Conservation (phyloP, 2,329 filamentous ascomycete species). For the Talaromyces atroroseus region DNA sequence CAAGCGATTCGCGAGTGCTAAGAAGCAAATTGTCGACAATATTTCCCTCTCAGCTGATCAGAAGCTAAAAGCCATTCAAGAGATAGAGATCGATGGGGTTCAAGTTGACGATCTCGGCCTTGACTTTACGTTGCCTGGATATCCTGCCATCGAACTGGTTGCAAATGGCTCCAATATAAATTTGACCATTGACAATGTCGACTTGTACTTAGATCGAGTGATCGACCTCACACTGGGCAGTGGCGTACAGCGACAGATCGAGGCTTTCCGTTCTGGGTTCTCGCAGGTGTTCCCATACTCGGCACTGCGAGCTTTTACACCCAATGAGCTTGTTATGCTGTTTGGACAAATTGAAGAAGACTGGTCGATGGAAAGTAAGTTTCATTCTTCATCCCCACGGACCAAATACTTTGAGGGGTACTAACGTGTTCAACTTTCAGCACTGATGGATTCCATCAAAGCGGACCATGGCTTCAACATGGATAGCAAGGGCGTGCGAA, state of each 20-base stretch:
- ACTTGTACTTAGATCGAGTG: constrained; percentile 77
- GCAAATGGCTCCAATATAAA: constrained; percentile 66
- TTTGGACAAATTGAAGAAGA: constrained; percentile 93
- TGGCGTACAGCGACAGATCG: constrained; percentile 81
- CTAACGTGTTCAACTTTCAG: constrained; percentile 40
- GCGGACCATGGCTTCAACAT: constrained; percentile 98
- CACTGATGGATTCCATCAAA: constrained; percentile 96
- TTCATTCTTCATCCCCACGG: not conserved
- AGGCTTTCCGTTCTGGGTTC: constrained; percentile 86
- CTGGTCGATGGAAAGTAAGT: constrained; percentile 94
- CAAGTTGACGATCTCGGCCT: constrained; percentile 80
- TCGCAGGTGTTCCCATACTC: constrained; percentile 95
- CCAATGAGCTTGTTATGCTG: constrained; percentile 87
- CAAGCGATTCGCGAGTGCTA: constrained; percentile 78
- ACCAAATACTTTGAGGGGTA: not conserved
- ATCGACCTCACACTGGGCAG: constrained; percentile 86
- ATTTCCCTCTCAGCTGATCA: constrained; percentile 58
- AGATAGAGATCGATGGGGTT: constrained; percentile 69
- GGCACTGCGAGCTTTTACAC: constrained; percentile 86
- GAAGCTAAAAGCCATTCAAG: constrained; percentile 64
- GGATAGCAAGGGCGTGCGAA: constrained; percentile 92
- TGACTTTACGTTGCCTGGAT: constrained; percentile 92
- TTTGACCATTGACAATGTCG: constrained; percentile 89
- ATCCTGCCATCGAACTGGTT: constrained; percentile 77
- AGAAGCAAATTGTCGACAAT: constrained; percentile 75